These are phyloP conservation scores for Calonectria pseudoreteaudii DNA, from an alignment of 2,329 filamentous ascomycete species.

Conservation along the genomic window DNA sequence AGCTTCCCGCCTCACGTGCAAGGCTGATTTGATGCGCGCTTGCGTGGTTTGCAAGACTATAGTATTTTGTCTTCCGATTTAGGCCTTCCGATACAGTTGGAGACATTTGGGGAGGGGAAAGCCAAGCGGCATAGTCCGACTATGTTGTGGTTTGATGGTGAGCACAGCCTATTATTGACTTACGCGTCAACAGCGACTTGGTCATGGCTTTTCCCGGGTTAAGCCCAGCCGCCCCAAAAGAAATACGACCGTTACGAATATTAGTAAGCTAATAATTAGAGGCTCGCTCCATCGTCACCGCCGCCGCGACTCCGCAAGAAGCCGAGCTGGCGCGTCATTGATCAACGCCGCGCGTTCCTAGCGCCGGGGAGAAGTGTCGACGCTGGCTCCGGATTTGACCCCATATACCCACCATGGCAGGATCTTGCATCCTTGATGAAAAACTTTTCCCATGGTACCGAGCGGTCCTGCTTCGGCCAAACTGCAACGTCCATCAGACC, in stretches of 20 bases:
- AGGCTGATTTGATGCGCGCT: not conserved
- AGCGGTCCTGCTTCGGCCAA: constrained; percentile 5
- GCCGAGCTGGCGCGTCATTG: not conserved
- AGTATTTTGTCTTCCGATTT: not conserved
- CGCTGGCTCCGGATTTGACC: not conserved
- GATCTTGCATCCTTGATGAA: not conserved
- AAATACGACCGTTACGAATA: not conserved
- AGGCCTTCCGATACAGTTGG: not conserved
- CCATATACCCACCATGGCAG: not conserved
- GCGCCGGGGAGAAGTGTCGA: not conserved
- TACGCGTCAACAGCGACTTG: not conserved
- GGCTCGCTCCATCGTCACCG: not conserved
- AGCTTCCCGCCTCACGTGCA: not conserved
- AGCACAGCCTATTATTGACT: not conserved
- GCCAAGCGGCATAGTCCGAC: not conserved
- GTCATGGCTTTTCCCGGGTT: not conserved
- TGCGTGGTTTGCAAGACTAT: not conserved
- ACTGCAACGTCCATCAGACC: not conserved
- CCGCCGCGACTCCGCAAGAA: not conserved
- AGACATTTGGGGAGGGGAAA: not conserved
- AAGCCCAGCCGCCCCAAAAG: too few species aligned
- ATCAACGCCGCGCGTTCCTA: constrained; percentile 1
- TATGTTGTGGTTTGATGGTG: not conserved
- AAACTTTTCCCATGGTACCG: not conserved
- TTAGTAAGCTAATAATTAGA: not conserved